Evolutionary conservation across 768 basidiomycete species (phyloP).

Genomic region (Mycena leptocephala): DNA sequence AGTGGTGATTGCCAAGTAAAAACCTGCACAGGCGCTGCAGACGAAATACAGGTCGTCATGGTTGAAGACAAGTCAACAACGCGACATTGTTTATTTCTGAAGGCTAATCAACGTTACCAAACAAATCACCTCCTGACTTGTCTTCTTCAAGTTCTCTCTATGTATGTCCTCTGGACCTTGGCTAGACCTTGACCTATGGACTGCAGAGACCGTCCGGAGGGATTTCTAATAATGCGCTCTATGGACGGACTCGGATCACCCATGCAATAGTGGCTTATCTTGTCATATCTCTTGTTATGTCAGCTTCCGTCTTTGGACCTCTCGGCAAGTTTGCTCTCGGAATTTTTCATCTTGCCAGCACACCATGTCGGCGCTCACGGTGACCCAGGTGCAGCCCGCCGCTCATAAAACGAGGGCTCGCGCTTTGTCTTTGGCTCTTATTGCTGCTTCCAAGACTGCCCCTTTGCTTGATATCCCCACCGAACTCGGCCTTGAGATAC

Average conservation of each 20-base stretch:
- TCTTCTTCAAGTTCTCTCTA: not conserved
- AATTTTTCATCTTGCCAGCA: conserved; percentile 2
- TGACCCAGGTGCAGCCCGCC: not conserved
- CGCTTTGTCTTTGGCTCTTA: conserved; percentile 37
- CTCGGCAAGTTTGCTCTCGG: not conserved
- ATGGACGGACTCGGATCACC: too few species aligned
- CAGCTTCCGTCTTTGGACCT: not conserved
- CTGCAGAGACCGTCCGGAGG: not conserved
- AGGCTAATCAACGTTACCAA: not conserved
- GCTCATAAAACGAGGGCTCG: conserved; percentile 27
- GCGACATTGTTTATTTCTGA: not conserved
- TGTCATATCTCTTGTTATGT: conserved; percentile 10
- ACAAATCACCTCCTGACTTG: not conserved
- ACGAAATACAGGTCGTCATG: too few species aligned
- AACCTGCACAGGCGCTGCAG: too few species aligned
- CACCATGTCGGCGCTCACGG: conserved; percentile 9
- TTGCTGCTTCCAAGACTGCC: conserved; percentile 32
- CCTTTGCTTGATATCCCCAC: conserved; percentile 53
- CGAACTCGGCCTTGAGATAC: conserved; percentile 56
- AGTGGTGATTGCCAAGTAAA: too few species aligned
- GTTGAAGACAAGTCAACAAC: not conserved
- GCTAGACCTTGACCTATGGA: too few species aligned
- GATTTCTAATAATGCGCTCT: too few species aligned
- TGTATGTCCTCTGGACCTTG: too few species aligned
- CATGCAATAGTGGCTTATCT: too few species aligned